Evolutionary conservation across 1,284 basidiomycete genomes (phyloP).

Genomic region (Ganoderma leucocontextum): DNA sequence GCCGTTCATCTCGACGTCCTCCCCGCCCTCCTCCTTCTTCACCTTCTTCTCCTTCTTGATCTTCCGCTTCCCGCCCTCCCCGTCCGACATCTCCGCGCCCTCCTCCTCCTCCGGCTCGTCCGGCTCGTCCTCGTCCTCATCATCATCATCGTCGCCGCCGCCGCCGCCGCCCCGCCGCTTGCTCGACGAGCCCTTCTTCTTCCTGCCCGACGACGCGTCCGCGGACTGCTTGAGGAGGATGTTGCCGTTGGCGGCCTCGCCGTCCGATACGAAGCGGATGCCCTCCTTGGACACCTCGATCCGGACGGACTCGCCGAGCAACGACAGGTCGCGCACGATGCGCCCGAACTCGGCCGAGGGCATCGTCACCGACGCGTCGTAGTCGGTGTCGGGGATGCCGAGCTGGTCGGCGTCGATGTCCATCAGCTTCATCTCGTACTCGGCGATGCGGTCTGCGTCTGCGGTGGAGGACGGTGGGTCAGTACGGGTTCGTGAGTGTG

Average conservation of each 20-base stretch:
- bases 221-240: constrained; percentile 84
- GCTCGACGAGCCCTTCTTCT: constrained; percentile 44
- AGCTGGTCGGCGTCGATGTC: constrained; percentile 98
- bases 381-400: constrained; percentile 98
- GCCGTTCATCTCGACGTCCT: constrained; percentile 49
- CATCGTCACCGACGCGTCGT: constrained; percentile 94
- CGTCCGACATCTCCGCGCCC: constrained; percentile 50
- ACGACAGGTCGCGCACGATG: constrained; percentile 93
- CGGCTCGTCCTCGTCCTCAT: constrained; percentile 49
- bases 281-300: constrained; percentile 98
- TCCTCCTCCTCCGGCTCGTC: constrained; percentile 49
- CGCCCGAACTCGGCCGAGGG: constrained; percentile 88
- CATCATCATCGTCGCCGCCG: constrained; percentile 55
- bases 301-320: constrained; percentile 93
- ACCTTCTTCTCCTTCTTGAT: constrained; percentile 51
- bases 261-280: constrained; percentile 92
- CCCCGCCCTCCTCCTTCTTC: constrained; percentile 51
- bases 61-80: constrained; percentile 50
- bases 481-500: neutral
- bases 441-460: constrained; percentile 95
- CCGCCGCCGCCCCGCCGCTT: constrained; percentile 48
- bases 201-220: constrained; percentile 45
- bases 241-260: constrained; percentile 93
- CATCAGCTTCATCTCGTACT: constrained; percentile 99
- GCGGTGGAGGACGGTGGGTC: constrained; percentile 1